Percentiles rank a stretch among this genome's conserved stretches.
These are phyloP conservation scores for Drechslerella dactyloides DNA, from an alignment of 2,329 filamentous ascomycete species.

Conservation along the genomic window DNA sequence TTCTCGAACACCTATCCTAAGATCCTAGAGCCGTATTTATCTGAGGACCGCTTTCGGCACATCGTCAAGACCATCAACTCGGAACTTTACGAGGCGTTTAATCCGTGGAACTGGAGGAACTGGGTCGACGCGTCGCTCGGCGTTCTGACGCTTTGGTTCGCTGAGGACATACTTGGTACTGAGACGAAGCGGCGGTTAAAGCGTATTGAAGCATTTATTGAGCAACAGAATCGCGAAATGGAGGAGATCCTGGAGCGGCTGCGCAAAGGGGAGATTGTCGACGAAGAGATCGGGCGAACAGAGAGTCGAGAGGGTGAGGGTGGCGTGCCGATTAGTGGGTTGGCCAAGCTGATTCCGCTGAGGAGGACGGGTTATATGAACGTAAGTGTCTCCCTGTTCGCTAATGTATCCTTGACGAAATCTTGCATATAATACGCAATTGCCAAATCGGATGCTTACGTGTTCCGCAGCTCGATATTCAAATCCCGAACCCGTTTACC, in stretches of 20 bases:
- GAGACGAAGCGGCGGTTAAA: conserved; percentile 74
- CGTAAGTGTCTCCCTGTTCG: conserved; percentile 61
- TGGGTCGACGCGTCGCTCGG: conserved; percentile 80
- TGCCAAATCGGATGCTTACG: conserved; percentile 36
- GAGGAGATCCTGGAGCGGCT: conserved; percentile 62
- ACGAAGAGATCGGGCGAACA: conserved; percentile 58
- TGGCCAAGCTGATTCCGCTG: conserved; percentile 77
- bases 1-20: conserved; percentile 97
- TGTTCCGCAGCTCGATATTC: conserved; percentile 73
- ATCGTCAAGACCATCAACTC: conserved; percentile 83
- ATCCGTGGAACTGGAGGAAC: conserved; percentile 77
- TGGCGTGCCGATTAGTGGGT: conserved; percentile 60
- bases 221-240: conserved; percentile 81
- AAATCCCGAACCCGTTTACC: conserved; percentile 72
- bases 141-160: conserved; percentile 86
- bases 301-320: conserved; percentile 63
- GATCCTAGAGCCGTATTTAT: conserved; percentile 84
- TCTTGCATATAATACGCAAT: neutral
- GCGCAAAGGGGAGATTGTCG: conserved; percentile 30
- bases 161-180: conserved; percentile 85
- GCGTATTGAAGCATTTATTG: conserved; percentile 78
- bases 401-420: neutral
- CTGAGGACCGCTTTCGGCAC: conserved; percentile 83
- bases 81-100: conserved; percentile 76
- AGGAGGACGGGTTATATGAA: conserved; percentile 87